Base-by-base conservation (phyloP, 441 rosid species). In the Capsella rubella region DNA sequence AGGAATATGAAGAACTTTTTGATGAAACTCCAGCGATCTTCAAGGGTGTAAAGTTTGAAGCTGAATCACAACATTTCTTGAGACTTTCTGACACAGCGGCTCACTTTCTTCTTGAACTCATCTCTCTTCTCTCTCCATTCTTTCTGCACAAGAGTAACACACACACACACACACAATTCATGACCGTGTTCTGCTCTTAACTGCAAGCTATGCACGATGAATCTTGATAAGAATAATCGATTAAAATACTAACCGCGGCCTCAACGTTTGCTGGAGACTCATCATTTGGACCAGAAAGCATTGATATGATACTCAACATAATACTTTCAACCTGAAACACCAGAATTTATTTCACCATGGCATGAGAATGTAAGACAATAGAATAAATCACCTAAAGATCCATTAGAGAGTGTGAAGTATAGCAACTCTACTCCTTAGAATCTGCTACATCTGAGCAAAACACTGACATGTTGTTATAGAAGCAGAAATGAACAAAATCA, bases 221-320 rank as follows among this genome's bases (percentile, higher is more conserved):
- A 47, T 8, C 14, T 21, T 27, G 13, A 35, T 15, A 4, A 62
- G 31, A 40, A 40, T 6, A 43, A 55, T 27, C 18, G 2, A 21
- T 16, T n/a, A 2, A 32, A 57, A 51, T 3, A 76, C 79, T 69
- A 53, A 92, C 96, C 21, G 98, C 98, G 58, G 95, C 98, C 78
- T 93, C 98, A 47, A 93, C 90, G 66, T 93, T 93, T 52, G 98
- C 98, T 4, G 97, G 97, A 64, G 98, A 93, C 72, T 93, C 98
- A 8, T 93, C 97, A 6, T 93, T 93, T n/a, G 98, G 98, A 74
- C 94, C 79, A 21, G 98, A 93, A 65, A 93, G 95, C 98, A 90
- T 93, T 2, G 97, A 93, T 79, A 93, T 88, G 76, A 93, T 88
- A 78, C 98, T 93, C 83, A 93, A 84, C 60, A 93, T 89, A 50